A percentile compares a stretch with the other conserved stretches of the same genome.
Evolutionary conservation across 306 rosid species (phyloP).

Genomic region (Elaeagnus macrophylla): DNA sequence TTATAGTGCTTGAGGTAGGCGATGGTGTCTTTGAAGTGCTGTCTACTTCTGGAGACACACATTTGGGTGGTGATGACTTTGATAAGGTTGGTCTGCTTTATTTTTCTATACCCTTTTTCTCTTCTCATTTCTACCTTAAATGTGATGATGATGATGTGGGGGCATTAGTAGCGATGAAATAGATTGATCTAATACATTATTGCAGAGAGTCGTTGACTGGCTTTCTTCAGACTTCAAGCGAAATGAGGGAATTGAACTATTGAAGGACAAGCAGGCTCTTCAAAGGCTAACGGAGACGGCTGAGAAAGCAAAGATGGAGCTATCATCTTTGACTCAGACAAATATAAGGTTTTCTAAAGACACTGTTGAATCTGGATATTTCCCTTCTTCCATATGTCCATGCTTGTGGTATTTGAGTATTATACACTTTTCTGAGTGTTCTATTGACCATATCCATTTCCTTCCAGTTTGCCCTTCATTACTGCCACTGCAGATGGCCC

Average conservation of each 20-base stretch:
- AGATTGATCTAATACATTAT: neutral
- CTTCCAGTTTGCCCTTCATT: constrained; percentile 80
- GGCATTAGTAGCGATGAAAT: neutral
- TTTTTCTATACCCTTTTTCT: neutral
- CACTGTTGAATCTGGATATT: neutral
- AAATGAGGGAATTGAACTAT: constrained; percentile 80
- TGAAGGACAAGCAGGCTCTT: constrained; percentile 97
- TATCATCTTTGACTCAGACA: constrained; percentile 81
- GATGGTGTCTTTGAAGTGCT: constrained; percentile 97
- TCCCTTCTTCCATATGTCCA: neutral
- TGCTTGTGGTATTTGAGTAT: neutral
- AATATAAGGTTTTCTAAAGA: constrained; percentile 53
- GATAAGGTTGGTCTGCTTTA: constrained; percentile 51
- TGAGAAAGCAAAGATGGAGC: constrained; percentile 96
- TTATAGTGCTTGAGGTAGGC: constrained; percentile 83
- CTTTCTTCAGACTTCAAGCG: constrained; percentile 62
- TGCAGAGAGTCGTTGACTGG: constrained; percentile 93
- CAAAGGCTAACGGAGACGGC: constrained; percentile 96
- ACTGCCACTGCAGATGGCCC: constrained; percentile 97
- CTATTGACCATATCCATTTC: neutral
- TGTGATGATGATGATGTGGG: neutral
- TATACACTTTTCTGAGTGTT: neutral
- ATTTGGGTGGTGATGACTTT: constrained; percentile 96
- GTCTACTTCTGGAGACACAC: constrained; percentile 95
- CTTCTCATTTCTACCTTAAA: neutral